Percentiles rank a stretch among this genome's conserved stretches.
phyloP scores from a whole-genome alignment of 2,329 filamentous ascomycete genomes.

The Dactylellina leptospora region DNA sequence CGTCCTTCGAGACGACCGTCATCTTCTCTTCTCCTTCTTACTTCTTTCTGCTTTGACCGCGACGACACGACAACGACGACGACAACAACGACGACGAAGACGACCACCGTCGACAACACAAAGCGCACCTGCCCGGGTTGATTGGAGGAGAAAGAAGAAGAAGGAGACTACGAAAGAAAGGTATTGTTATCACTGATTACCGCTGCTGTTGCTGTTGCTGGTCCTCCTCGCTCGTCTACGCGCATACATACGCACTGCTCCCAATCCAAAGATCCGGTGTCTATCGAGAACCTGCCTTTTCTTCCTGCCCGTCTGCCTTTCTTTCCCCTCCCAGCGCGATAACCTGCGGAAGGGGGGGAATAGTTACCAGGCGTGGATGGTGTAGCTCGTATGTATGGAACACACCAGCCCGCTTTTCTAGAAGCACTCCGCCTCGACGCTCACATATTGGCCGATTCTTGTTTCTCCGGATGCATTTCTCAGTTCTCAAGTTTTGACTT shows the following conservation, averaged over 20 bases:
- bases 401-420: conserved; percentile 49
- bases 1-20: conserved; percentile 1
- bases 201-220: neutral
- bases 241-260: neutral
- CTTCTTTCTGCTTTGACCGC: conserved; percentile 16
- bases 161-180: neutral
- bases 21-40: conserved; percentile 9
- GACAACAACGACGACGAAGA: neutral
- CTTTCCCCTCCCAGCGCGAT: neutral
- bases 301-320: neutral
- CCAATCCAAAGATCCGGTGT: neutral
- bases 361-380: conserved; percentile 32
- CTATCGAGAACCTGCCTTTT: neutral
- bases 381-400: conserved; percentile 49
- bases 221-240: neutral
- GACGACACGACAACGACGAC: conserved; percentile 18
- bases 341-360: neutral
- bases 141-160: neutral
- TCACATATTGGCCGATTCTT: conserved; percentile 46
- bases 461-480: conserved; percentile 38
- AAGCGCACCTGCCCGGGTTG: neutral
- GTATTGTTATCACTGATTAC: neutral
- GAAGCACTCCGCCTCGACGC: conserved; percentile 29
- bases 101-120: conserved; percentile 35
- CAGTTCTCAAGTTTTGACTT: conserved; percentile 30